A percentile compares a stretch with the other conserved stretches of the same genome.
These are phyloP conservation scores for Cubamyces lactineus DNA, from an alignment of 768 basidiomycete genomes.

Conservation along the genomic window DNA sequence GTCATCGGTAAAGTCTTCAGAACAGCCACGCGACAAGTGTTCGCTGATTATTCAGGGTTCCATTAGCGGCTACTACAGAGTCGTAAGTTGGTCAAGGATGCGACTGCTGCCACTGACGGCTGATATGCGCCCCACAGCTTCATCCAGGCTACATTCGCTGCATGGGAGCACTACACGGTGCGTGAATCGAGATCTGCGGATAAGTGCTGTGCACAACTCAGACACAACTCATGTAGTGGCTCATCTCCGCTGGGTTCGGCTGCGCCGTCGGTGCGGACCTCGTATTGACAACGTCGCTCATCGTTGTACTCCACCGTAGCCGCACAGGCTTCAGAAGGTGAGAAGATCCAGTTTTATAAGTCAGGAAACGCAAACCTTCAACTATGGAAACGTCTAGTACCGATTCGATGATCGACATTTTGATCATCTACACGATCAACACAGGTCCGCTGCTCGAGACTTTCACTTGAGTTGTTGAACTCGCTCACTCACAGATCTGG, in stretches of 20 bases:
- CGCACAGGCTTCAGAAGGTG: conserved; percentile 6
- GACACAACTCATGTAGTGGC: not conserved
- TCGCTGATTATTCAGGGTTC: not conserved
- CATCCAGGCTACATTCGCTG: not conserved
- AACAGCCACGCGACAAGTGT: not conserved
- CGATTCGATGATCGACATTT: conserved; percentile 8
- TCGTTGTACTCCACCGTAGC: not conserved
- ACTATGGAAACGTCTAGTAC: not conserved
- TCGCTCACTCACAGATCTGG: too few relatives aligned
- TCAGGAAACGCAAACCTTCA: not conserved
- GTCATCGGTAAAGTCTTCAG: not conserved
- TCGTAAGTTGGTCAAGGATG: not conserved
- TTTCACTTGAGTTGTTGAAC: too few relatives aligned
- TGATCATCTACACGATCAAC: conserved; percentile 15
- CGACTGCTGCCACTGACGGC: too few relatives aligned
- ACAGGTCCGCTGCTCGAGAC: not conserved
- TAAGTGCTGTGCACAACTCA: too few relatives aligned
- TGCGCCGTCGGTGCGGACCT: conserved; percentile 11
- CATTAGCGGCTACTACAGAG: not conserved
- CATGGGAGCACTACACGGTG: not conserved
- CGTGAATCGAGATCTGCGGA: not conserved
- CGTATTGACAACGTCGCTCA: conserved; percentile 1
- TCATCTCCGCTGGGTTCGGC: conserved; percentile 4
- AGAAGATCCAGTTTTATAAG: not conserved
- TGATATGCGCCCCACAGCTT: not conserved